Percentiles rank a stretch among this genome's conserved stretches.
phyloP scores from a whole-genome alignment of 306 rosid species.

The Cucumis hystrix region DNA sequence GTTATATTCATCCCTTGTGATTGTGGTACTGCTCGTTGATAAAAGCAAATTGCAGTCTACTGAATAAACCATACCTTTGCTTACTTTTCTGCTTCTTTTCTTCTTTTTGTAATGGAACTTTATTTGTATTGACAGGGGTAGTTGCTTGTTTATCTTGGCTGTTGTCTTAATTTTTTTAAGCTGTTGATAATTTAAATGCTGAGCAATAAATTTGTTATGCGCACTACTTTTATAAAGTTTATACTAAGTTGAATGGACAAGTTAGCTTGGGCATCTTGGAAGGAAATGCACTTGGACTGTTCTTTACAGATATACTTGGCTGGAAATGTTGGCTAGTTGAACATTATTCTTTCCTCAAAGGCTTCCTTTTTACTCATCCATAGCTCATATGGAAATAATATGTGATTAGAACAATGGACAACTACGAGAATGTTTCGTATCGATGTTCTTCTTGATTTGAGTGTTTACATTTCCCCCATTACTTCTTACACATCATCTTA shows the following conservation, averaged over 20 bases:
- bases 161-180: not conserved
- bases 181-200: not conserved
- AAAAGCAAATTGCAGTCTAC: not conserved
- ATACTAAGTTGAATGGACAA: constrained; percentile 15
- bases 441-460: not conserved
- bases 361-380: constrained; percentile 4
- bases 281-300: constrained; percentile 42
- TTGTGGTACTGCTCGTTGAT: not conserved
- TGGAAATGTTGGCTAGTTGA: constrained; percentile 12
- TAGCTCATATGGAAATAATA: not conserved
- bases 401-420: not conserved
- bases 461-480: not conserved
- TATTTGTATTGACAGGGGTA: not conserved
- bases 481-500: not conserved
- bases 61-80: not conserved
- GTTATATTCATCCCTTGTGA: not conserved
- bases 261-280: constrained; percentile 28
- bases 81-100: not conserved
- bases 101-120: not conserved
- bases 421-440: not conserved
- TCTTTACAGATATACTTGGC: constrained; percentile 21
- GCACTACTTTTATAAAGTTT: constrained; percentile 19
- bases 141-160: not conserved
- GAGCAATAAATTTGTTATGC: constrained; percentile 7
- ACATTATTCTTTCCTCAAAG: constrained; percentile 15